Evolutionary conservation across 2,329 filamentous ascomycete genomes (phyloP).

Genomic region (Diaporthe sp.): DNA sequence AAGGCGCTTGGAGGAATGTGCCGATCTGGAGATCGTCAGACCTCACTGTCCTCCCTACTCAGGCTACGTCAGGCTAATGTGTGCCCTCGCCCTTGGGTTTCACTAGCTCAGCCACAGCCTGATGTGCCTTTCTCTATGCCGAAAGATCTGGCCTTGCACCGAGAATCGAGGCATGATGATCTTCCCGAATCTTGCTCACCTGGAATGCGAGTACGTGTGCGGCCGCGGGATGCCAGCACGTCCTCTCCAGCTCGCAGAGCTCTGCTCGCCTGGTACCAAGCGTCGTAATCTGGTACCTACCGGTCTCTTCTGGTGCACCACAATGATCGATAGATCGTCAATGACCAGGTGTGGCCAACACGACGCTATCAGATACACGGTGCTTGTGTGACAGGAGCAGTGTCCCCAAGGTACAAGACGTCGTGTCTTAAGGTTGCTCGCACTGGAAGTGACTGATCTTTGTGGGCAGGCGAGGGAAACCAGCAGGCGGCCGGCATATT

Average conservation of each 20-base stretch:
- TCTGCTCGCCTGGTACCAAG: not conserved
- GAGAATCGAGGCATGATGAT: not conserved
- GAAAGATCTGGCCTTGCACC: not conserved
- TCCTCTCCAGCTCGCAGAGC: too few relatives aligned
- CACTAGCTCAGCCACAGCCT: not conserved
- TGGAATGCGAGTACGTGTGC: conserved; percentile 5
- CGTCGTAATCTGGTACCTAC: not conserved
- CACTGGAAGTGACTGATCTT: not conserved
- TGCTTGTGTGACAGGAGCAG: not conserved
- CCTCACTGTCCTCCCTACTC: not conserved
- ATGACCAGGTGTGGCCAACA: not conserved
- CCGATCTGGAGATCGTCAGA: conserved; percentile 6
- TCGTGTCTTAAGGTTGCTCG: not conserved
- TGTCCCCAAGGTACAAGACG: not conserved
- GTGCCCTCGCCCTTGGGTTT: not conserved
- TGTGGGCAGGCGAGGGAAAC: too few relatives aligned
- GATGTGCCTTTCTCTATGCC: not conserved
- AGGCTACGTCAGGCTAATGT: not conserved
- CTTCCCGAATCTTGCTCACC: not conserved
- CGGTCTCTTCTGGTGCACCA: too few relatives aligned
- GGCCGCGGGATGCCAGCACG: not conserved
- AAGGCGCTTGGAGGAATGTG: not conserved
- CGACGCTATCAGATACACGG: not conserved
- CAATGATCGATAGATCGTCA: too few relatives aligned
- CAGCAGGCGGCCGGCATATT: not conserved